A percentile compares a stretch with the other conserved stretches of the same genome.
Conservation (phyloP, 176 grass and related monocot genomes). For the Phoenix dactylifera region DNA sequence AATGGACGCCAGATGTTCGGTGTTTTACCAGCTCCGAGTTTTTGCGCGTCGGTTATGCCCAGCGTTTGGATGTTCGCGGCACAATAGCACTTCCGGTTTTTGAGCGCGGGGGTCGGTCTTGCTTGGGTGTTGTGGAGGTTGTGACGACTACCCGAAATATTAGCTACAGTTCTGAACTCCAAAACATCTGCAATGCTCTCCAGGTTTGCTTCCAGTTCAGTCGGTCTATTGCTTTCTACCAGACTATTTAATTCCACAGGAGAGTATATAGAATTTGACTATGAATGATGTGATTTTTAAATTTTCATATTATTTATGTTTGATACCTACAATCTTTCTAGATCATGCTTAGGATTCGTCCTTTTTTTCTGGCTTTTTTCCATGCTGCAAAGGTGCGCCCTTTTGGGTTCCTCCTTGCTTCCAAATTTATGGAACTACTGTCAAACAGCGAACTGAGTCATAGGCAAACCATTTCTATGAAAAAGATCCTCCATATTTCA, state of each 20-base stretch:
- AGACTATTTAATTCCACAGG: background rate
- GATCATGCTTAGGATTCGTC: background rate
- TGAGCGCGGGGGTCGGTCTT: constrained; percentile 40
- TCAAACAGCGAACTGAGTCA: no score
- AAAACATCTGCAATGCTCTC: constrained; percentile 74
- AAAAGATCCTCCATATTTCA: no score
- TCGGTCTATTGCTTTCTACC: background rate
- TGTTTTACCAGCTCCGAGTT: constrained; percentile 74
- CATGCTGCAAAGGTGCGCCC: no score
- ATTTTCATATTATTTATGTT: no score
- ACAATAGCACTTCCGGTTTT: constrained; percentile 83
- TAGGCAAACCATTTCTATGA: no score
- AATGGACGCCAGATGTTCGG: constrained; percentile 91
- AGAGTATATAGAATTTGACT: no score
- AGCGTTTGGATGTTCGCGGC: constrained; percentile 51
- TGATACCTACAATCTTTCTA: background rate
- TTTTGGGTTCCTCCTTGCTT: no score
- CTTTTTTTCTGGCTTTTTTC: no score
- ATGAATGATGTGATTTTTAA: no score
- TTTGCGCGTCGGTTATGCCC: constrained; percentile 46
- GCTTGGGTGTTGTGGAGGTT: constrained; percentile 85
- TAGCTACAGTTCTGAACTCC: constrained; percentile 71
- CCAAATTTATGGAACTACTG: no score
- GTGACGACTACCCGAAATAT: constrained; percentile 75
- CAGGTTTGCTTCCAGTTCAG: constrained; percentile 34